A percentile compares a stretch with the other conserved stretches of the same genome.
Evolutionary conservation across 1,284 basidiomycete genomes (phyloP).

Genomic region (Trichosporon sp.): DNA sequence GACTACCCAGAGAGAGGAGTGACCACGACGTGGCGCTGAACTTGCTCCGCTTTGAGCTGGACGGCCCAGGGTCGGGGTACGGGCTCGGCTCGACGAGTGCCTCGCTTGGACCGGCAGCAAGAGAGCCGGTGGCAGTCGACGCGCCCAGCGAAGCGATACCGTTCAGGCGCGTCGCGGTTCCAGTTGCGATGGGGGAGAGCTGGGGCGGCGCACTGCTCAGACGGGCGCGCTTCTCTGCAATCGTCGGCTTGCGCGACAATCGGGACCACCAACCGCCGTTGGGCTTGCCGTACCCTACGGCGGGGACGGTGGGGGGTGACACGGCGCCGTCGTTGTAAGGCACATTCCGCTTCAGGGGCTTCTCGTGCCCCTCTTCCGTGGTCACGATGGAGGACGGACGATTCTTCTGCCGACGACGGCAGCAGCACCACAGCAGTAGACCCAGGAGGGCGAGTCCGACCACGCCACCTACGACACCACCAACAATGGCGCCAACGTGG

Average conservation of each 20-base stretch:
- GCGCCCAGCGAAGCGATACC: background rate
- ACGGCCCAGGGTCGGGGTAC: background rate
- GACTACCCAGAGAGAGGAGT: background rate
- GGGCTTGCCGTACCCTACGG: background rate
- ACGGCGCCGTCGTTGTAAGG: slow-evolving; percentile 3
- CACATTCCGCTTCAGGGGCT: background rate
- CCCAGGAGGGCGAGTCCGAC: background rate
- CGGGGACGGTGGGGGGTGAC: background rate
- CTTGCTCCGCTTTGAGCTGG: background rate
- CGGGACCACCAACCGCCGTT: background rate
- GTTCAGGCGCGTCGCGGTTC: background rate
- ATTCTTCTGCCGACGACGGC: background rate
- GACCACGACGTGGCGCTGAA: slow-evolving; percentile 10
- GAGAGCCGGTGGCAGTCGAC: background rate
- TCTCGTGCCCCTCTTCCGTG: slow-evolving; percentile 10
- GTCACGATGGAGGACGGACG: background rate
- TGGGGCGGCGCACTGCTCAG: background rate
- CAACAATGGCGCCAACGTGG: background rate
- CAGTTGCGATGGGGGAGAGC: background rate
- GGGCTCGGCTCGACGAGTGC: background rate
- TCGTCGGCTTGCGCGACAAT: background rate
- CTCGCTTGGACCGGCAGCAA: background rate
- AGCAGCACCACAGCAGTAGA: slow-evolving; percentile 11
- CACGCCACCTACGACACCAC: background rate
- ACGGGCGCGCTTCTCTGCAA: background rate